Evolutionary conservation across 139 green algal genomes (phyloP), one percentile per base, ranked within the genome.

Genomic region (Spirogloea muscicola): DNA sequence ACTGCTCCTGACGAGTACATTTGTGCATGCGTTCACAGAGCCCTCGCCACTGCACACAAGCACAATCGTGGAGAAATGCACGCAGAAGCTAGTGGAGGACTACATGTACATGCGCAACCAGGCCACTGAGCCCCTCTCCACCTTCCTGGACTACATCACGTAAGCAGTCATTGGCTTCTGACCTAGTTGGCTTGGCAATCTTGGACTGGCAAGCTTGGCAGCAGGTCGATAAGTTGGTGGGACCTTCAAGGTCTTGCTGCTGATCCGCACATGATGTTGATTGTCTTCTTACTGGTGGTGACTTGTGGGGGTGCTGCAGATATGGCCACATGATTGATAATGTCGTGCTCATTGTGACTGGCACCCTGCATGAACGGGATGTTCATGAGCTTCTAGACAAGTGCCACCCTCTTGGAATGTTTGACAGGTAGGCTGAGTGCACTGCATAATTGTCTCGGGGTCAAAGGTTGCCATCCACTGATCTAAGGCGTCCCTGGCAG

Each of bases 241-340:
- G n/a, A n/a, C n/a, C n/a, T n/a, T n/a, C n/a, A n/a, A n/a, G n/a
- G n/a, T n/a, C n/a, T n/a, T n/a, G n/a, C n/a, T n/a, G n/a, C n/a
- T n/a, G n/a, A n/a, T n/a, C n/a, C n/a, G n/a, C n/a, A n/a, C n/a
- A n/a, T n/a, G n/a, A n/a, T n/a, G n/a, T n/a, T n/a, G n/a, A n/a
- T n/a, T n/a, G n/a, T n/a, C n/a, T n/a, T n/a, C n/a, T n/a, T n/a
- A n/a, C n/a, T n/a, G n/a, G n/a, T n/a, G n/a, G n/a, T n/a, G n/a
- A n/a, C n/a, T n/a, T n/a, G n/a, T n/a, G n/a, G n/a, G n/a, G n/a
- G n/a, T n/a, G n/a, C n/a, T 57, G 71, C 74, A 81, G 74, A 31
- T 97, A 97, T 58, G 93, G 93, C 0, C 92, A 98, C 84, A 99
- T 99, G 95, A 99, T 99, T 58, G 95, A 99, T 85, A 99, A 99